Evolutionary conservation across 805 yeast genomes (phyloP), one percentile per base, ranked within the genome.

Genomic region (Monosporozyma solicola): DNA sequence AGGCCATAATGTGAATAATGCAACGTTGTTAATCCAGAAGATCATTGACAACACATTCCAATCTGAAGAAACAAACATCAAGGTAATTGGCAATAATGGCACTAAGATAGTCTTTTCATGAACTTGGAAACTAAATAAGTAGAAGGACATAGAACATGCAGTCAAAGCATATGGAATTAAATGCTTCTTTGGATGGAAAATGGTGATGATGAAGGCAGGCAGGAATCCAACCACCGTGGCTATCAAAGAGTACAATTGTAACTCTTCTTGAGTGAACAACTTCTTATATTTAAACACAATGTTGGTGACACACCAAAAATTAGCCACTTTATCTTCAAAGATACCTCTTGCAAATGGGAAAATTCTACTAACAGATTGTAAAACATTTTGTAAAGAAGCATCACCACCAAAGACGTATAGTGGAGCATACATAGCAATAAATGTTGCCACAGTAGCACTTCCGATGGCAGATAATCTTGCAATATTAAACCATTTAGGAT

Each of bases 261-360:
- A 73, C 60, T 85, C 79, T 13, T 73, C 70, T 16, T 75, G 74
- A 2, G 80, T 65, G 61, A 86, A 84, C 0, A 75, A 49, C 4
- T 69, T 61, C 57, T 79, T 82, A 63, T 88, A 84, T 66, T 92
- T 92, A 64, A 91, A 67, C 10, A 89, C 57, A 0, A 85, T 74
- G 66, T 94, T 94, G 1, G 90, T 74, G n/a, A 96, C 84, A 68
- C 98, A 91, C 99, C 99, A 94, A 62, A 94, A 85, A 65, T 91
- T 94, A 41, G 96, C 96, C 15, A 94, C 98, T 66, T 94, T 94
- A 65, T 94, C 98, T 67, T 94, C 99, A 76, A 95, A 94, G 7
- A 94, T 76, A 0, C 99, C 99, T 64, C 98, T 78, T 47, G 83
- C 80, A 59, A 94, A 92, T 1, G 99, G 99, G 67, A 94, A 94